A percentile compares a stretch with the other conserved stretches of the same genome.
These are phyloP conservation scores for Farysia itapuensis DNA, from an alignment of 1,284 basidiomycete genomes.

Conservation along the genomic window DNA sequence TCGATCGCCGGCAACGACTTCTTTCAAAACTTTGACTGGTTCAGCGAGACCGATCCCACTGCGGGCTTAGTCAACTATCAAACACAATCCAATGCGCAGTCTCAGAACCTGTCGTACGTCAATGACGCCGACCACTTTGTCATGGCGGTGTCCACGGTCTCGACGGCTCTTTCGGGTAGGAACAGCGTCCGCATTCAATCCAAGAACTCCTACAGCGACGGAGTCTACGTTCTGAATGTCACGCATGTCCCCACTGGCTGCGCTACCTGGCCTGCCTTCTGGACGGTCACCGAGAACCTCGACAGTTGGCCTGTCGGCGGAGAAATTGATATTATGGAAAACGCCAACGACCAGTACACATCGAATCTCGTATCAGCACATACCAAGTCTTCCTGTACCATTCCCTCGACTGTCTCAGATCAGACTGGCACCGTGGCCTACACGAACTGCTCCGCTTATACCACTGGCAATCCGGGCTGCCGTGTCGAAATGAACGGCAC, in stretches of 20 bases:
- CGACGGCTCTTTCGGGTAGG: slow-evolving; percentile 30
- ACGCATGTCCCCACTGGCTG: slow-evolving; percentile 53
- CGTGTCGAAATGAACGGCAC: slow-evolving; percentile 46
- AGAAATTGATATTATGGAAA: slow-evolving; percentile 58
- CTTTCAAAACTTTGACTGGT: slow-evolving; percentile 44
- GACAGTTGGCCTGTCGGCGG: slow-evolving; percentile 51
- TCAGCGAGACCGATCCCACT: slow-evolving; percentile 43
- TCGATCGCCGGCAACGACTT: slow-evolving; percentile 34
- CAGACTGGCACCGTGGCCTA: slow-evolving; percentile 36
- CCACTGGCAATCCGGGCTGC: slow-evolving; percentile 41
- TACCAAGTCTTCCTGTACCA: slow-evolving; percentile 35
- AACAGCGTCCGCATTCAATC: slow-evolving; percentile 50
- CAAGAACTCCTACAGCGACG: slow-evolving; percentile 45
- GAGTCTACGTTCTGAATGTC: slow-evolving; percentile 54
- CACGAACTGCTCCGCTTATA: slow-evolving; percentile 45
- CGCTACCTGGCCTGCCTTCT: slow-evolving; percentile 57
- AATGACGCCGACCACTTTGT: slow-evolving; percentile 35
- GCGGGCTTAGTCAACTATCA: slow-evolving; percentile 53
- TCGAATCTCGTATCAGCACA: slow-evolving; percentile 46
- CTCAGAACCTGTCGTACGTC: slow-evolving; percentile 48
- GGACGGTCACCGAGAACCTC: slow-evolving; percentile 49
- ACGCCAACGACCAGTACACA: slow-evolving; percentile 51
- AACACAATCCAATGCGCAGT: slow-evolving; percentile 16
- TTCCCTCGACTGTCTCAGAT: slow-evolving; percentile 8
- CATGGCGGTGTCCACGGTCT: slow-evolving; percentile 47